Base-by-base conservation (phyloP, 352 stramenopile genomes). In the Phytophthora constricta region DNA sequence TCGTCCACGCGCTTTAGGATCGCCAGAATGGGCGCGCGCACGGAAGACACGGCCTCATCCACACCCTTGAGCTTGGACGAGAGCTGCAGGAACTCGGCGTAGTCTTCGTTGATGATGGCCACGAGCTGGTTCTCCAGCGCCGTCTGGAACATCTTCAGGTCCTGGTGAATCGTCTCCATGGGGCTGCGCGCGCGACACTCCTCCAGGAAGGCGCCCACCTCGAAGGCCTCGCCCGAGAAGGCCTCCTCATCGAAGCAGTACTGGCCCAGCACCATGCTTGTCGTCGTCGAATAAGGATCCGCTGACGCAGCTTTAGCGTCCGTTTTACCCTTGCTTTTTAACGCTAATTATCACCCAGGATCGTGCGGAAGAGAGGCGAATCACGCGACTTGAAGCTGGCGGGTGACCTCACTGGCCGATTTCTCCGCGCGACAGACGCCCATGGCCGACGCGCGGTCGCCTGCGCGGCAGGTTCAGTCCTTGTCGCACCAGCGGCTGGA, bases 31-130 rank as follows among this genome's bases (percentile, higher is more conserved):
- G 89, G 87, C 42, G 72, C 66, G 26, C 86, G 84, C 31, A 96
- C 82, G 11, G 86, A 92, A 10, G 85, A 90, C 17, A 95, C 87
- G 20, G 89, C 86, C 58, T 92, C 89, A 52, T 96, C 88, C 26
- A 96, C 87, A 20, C 86, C 89, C 62, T 94, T 93, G 26, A 96
- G 79, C 68, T 88, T 91, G 46, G 86, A 90, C 39, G 89, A 96
- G 47, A 96, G 82, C 76, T 96, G 89, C 41, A 96, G 74, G 58
- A 96, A 96, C 76, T 96, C 89, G 47, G 86, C 78, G 59, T 96
- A 96, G 71, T 96, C 89, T 37, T 94, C 78, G 56, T 96, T 93
- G 75, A 96, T 96, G 67, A 96, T 95, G 41, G 86, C 80, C 14
- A 96, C 89, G 27, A 96, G 79, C 76, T 96, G 89, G 68, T 94